These are phyloP conservation scores for Pseudogymnoascus sp. DNA, from an alignment of 2,329 filamentous ascomycete species.

Conservation along the genomic window DNA sequence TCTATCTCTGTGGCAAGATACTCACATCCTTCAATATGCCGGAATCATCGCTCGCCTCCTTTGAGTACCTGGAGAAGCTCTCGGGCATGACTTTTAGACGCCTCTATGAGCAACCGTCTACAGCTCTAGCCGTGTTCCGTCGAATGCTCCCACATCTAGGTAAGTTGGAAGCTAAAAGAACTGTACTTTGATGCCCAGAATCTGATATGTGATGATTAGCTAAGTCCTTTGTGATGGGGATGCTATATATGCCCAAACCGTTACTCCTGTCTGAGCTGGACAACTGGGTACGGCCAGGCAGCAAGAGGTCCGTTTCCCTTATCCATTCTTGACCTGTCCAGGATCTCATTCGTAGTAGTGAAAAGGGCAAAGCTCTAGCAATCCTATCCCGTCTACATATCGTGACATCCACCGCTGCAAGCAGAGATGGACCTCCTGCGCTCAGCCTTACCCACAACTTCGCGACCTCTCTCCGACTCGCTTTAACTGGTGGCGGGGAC, in stretches of 20 bases:
- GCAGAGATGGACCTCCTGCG: slow-evolving; percentile 56
- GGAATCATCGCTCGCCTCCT: slow-evolving; percentile 50
- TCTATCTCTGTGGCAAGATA: not conserved
- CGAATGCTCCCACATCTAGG: slow-evolving; percentile 92
- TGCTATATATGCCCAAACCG: slow-evolving; percentile 82
- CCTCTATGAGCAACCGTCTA: slow-evolving; percentile 93
- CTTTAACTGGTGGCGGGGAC: slow-evolving; percentile 76
- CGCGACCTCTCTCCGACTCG: slow-evolving; percentile 71
- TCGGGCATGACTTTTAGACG: slow-evolving; percentile 83
- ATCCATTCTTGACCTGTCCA: slow-evolving; percentile 3
- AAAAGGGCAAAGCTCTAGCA: slow-evolving; percentile 76
- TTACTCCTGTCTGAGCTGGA: slow-evolving; percentile 76
- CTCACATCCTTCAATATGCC: slow-evolving; percentile 23
- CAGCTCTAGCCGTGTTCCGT: slow-evolving; percentile 88
- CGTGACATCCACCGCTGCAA: slow-evolving; percentile 55
- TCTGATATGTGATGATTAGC: slow-evolving; percentile 40
- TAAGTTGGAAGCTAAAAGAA: slow-evolving; percentile 32
- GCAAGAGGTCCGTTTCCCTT: slow-evolving; percentile 38
- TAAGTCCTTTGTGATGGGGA: slow-evolving; percentile 91
- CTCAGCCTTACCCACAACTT: slow-evolving; percentile 78
- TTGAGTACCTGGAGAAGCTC: slow-evolving; percentile 89
- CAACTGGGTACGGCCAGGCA: slow-evolving; percentile 69
- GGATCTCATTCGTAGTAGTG: slow-evolving; percentile 36
- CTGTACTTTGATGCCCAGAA: slow-evolving; percentile 12
- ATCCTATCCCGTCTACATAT: slow-evolving; percentile 84